phyloP scores from a whole-genome alignment of 2,329 filamentous ascomycete species.

The Aspergillus intermedius region DNA sequence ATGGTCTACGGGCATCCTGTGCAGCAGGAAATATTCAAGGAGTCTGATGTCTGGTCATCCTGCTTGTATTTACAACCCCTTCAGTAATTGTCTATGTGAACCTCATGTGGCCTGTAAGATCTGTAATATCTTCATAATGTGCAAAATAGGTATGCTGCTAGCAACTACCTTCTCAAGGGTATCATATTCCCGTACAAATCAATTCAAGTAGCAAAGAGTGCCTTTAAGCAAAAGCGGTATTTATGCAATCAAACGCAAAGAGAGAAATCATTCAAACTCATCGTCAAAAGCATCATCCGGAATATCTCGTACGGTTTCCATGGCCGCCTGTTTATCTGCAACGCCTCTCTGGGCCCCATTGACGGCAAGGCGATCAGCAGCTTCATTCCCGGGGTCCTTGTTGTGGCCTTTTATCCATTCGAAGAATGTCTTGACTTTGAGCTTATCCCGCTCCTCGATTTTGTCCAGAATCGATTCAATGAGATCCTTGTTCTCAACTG shows the following conservation, averaged over 20 bases:
- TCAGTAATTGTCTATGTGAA: too few relatives aligned
- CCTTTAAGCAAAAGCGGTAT: too few relatives aligned
- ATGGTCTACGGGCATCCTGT: too few relatives aligned
- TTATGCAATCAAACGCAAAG: background rate
- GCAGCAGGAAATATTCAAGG: too few relatives aligned
- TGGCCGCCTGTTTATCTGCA: conserved; percentile 21
- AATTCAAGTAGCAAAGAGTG: background rate
- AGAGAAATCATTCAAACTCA: conserved; percentile 10
- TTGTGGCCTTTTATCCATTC: conserved; percentile 88
- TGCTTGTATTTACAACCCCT: too few relatives aligned
- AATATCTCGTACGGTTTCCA: conserved; percentile 17
- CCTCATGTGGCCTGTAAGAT: too few relatives aligned
- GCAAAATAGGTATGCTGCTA: background rate
- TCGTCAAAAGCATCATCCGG: conserved; percentile 23
- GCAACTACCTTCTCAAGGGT: too few relatives aligned
- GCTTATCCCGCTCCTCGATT: conserved; percentile 61
- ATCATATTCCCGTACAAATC: too few relatives aligned
- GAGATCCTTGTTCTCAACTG: conserved; percentile 82
- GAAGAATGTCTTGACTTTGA: conserved; percentile 61
- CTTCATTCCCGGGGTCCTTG: conserved; percentile 65
- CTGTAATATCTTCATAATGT: too few relatives aligned
- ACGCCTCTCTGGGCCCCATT: conserved; percentile 49
- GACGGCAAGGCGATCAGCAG: conserved; percentile 73
- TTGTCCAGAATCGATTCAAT: conserved; percentile 64
- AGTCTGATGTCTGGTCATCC: too few relatives aligned